Evolutionary conservation across 202 grass and related monocot genomes (phyloP).

Genomic region (Eragrostis tef): DNA sequence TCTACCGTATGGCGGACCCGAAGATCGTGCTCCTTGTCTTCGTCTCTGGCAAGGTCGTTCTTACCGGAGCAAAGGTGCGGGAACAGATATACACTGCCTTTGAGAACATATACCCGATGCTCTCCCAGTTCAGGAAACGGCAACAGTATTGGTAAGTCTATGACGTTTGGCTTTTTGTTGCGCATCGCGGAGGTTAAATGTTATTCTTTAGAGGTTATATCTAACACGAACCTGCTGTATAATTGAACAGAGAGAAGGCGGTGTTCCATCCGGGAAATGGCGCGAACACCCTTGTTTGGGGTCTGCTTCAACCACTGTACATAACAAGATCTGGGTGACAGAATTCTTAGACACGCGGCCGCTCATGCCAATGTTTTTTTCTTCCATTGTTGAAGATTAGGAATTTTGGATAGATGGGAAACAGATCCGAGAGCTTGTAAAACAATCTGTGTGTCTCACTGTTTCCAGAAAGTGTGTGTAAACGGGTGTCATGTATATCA

Average conservation of each 20-base stretch:
- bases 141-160: constrained; percentile 46
- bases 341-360: constrained; percentile 14
- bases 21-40: constrained; percentile 85
- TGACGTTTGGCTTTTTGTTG: background rate
- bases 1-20: constrained; percentile 83
- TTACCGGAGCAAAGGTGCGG: constrained; percentile 75
- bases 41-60: constrained; percentile 81
- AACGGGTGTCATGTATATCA: background rate
- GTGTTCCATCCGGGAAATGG: background rate
- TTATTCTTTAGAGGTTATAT: background rate
- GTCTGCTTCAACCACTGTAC: constrained; percentile 24
- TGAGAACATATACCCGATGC: constrained; percentile 73
- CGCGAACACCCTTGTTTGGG: background rate
- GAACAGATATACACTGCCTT: constrained; percentile 63
- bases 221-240: constrained; percentile 2
- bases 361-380: background rate
- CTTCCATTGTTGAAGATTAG: constrained; percentile 11
- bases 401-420: background rate
- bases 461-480: too few species aligned
- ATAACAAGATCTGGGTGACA: constrained; percentile 33
- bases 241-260: constrained; percentile 8
- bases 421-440: background rate
- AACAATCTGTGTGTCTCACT: background rate
- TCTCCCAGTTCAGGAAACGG: constrained; percentile 57
- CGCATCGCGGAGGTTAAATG: background rate